phyloP scores from a whole-genome alignment of 306 rosid species.

The Trichosanthes truncata region DNA sequence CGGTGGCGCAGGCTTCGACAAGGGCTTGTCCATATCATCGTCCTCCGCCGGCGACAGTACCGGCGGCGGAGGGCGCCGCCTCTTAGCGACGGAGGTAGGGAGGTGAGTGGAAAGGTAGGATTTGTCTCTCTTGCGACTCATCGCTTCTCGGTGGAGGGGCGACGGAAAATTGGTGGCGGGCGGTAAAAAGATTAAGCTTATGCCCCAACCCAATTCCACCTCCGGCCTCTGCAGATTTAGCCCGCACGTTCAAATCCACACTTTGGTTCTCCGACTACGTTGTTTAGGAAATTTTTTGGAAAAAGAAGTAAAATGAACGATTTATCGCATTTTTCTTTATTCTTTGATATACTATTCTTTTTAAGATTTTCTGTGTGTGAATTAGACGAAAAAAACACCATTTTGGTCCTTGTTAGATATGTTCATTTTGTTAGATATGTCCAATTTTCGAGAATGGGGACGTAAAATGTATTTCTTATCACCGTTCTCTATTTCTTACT shows the following conservation, averaged over 20 bases:
- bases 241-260: neutral
- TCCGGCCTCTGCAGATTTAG: neutral
- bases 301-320: too few relatives aligned
- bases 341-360: too few relatives aligned
- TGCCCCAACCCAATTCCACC: neutral
- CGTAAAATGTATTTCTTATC: too few relatives aligned
- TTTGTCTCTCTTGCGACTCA: conserved; percentile 77
- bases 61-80: conserved; percentile 21
- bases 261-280: too few relatives aligned
- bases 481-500: too few relatives aligned
- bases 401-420: too few relatives aligned
- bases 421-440: too few relatives aligned
- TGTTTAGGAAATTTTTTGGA: neutral
- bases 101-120: conserved; percentile 46
- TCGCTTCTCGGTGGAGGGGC: conserved; percentile 1
- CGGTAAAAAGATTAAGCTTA: neutral
- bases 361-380: too few relatives aligned
- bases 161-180: neutral
- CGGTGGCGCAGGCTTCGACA: conserved; percentile 54
- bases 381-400: too few relatives aligned
- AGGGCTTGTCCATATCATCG: conserved; percentile 23
- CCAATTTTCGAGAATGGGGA: too few relatives aligned
- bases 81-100: conserved; percentile 16
- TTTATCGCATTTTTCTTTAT: too few relatives aligned
- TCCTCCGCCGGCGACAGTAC: conserved; percentile 10